Base-by-base conservation (phyloP, 2,329 filamentous ascomycete species). In the Pseudocercospora musae region DNA sequence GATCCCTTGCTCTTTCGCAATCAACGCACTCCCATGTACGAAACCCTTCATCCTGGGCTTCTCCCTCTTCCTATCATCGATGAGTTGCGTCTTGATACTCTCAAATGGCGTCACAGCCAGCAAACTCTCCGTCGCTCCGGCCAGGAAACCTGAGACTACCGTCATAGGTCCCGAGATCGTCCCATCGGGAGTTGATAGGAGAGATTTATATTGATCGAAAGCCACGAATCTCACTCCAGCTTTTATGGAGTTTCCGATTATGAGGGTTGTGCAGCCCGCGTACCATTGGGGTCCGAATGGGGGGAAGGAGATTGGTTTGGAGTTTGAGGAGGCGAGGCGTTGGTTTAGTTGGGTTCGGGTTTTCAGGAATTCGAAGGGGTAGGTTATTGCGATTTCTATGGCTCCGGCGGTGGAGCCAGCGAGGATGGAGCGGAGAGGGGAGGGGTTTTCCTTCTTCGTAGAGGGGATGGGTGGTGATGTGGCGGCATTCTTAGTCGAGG, bases 81-180 rank as follows among this genome's bases (percentile, higher is more conserved):
- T 98, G 85, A 99, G 81, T 70, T 96, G 96, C 56, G 95, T 99
- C 83, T 99, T 99, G 79, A 99, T 97, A 72, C 91, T 96, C 80
- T 99, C 95, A 62, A 96, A 97, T 0, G 95, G 95, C 33, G 95
- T 99, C 33, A 99, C 95, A 10, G 95, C 95, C 2, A 99, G 80
- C 57, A 97, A 79, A 3, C 91, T 96, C 80, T 99, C 95, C 2
- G 94, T 98, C 57, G 96, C 90, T 60, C 95, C 95, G 8, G 95
- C 95, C 62, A 94, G 91, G 73, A 99, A 96, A 2, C 95, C 95
- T 44, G 93, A 93, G 62, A 97, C 85, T 1, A 98, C 95, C 1
- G 94, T 98, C 68, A 89, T 85, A 13, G 94, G 93, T 0, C 95
- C 94, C 3, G 90, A 92, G 46, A 98, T 89, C 69, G 94, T 93